Conservation (phyloP, 1,284 basidiomycete species). For the Fomitopsis palustris region DNA sequence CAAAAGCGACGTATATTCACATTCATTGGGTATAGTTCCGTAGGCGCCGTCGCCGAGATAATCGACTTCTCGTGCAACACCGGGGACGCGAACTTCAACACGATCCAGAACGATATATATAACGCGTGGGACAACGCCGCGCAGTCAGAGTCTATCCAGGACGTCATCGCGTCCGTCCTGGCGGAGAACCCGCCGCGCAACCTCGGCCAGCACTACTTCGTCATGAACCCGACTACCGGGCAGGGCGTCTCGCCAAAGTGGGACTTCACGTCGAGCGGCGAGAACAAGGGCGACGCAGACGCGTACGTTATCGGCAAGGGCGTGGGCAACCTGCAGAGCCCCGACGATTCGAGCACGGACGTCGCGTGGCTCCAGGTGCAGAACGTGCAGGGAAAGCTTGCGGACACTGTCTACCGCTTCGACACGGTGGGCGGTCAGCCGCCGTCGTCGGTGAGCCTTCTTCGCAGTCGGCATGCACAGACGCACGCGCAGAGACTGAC, state of each 20-base stretch:
- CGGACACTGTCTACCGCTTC: constrained; percentile 49
- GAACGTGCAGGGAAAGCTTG: constrained; percentile 44
- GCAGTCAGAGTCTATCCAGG: constrained; percentile 27
- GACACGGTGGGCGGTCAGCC: constrained; percentile 64
- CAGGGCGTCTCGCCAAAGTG: constrained; percentile 50
- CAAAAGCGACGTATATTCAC: background rate
- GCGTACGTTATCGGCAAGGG: constrained; percentile 48
- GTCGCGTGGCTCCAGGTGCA: constrained; percentile 57
- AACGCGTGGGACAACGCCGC: constrained; percentile 32
- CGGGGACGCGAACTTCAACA: constrained; percentile 34
- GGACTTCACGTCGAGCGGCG: constrained; percentile 49
- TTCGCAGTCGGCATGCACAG: no score
- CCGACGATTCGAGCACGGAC: constrained; percentile 38
- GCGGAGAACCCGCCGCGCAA: constrained; percentile 22
- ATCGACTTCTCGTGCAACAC: constrained; percentile 58
- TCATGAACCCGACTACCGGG: constrained; percentile 40
- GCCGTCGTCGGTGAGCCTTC: constrained; percentile 43
- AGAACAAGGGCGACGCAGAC: constrained; percentile 35
- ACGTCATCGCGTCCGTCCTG: constrained; percentile 34
- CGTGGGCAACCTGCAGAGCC: constrained; percentile 40
- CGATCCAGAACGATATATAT: constrained; percentile 40
- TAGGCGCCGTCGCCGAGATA: constrained; percentile 54
- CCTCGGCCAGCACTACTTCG: constrained; percentile 58
- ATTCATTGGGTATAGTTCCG: constrained; percentile 18
- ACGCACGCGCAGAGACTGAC: background rate